A percentile compares a stretch with the other conserved stretches of the same genome.
phyloP scores from a whole-genome alignment of 306 rosid genomes.

The Rubus parviflorus region DNA sequence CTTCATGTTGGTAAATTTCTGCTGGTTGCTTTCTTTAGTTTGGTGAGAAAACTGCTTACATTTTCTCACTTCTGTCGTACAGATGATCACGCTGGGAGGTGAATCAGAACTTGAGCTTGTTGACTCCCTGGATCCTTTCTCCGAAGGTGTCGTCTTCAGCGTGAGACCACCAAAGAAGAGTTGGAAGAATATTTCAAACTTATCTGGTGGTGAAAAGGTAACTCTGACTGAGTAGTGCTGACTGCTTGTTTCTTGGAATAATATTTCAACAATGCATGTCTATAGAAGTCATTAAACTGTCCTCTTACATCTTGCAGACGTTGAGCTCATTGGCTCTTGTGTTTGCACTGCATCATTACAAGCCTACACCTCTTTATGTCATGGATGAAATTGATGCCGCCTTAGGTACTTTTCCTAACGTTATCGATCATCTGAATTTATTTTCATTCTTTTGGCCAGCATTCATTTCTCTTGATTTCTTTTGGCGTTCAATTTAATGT shows the following conservation, averaged over 20 bases:
- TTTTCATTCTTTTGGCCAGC: constrained; percentile 1
- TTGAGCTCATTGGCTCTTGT: constrained; percentile 97
- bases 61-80: background rate
- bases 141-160: constrained; percentile 97
- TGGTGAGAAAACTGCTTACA: background rate
- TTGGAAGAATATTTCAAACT: constrained; percentile 96
- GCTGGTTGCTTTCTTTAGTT: background rate
- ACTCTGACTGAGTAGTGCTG: background rate
- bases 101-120: constrained; percentile 98
- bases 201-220: constrained; percentile 99
- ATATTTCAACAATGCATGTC: too few species aligned
- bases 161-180: constrained; percentile 98
- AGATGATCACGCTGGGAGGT: constrained; percentile 99
- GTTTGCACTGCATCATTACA: constrained; percentile 96
- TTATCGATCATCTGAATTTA: background rate
- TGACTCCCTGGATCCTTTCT: constrained; percentile 96
- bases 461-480: constrained; percentile 13
- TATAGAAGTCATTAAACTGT: too few species aligned
- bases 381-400: constrained; percentile 99
- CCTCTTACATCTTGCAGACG: constrained; percentile 51
- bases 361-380: constrained; percentile 95
- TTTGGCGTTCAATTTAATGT: constrained; percentile 14
- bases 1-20: background rate
- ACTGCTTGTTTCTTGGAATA: background rate
- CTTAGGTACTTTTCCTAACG: constrained; percentile 44